Percentiles rank a stretch among this genome's conserved stretches.
phyloP scores from a whole-genome alignment of 495 filamentous ascomycete genomes.

The Elasticomyces elasticus region DNA sequence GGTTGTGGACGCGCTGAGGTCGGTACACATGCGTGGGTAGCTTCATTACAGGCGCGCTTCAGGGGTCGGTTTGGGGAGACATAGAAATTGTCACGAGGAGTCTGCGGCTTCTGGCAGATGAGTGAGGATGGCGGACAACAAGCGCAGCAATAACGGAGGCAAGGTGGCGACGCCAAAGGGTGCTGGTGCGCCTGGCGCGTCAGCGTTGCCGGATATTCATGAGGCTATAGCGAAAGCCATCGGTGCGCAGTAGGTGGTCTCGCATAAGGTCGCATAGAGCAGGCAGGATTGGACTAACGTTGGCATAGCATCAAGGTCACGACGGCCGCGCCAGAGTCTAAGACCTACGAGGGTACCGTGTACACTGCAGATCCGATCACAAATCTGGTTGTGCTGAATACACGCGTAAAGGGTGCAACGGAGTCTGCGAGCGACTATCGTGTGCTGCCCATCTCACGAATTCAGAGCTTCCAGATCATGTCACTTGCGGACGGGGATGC shows the following conservation, averaged over 20 bases:
- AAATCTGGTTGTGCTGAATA: slow-evolving; percentile 55
- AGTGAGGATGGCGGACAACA: slow-evolving; percentile 28
- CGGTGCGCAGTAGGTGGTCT: slow-evolving; percentile 30
- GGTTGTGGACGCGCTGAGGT: not conserved
- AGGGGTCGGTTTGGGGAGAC: not conserved
- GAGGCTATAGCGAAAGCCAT: slow-evolving; percentile 32
- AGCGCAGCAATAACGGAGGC: slow-evolving; percentile 26
- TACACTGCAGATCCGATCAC: slow-evolving; percentile 59
- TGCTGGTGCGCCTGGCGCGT: slow-evolving; percentile 24
- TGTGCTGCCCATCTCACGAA: slow-evolving; percentile 52
- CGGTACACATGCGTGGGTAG: not conserved
- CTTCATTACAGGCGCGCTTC: not conserved
- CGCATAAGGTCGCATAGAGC: not conserved
- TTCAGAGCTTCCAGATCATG: slow-evolving; percentile 49
- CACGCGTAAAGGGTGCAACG: slow-evolving; percentile 30
- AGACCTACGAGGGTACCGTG: slow-evolving; percentile 52
- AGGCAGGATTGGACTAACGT: not conserved
- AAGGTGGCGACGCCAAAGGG: slow-evolving; percentile 34
- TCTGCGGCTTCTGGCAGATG: not conserved
- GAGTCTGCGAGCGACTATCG: slow-evolving; percentile 46
- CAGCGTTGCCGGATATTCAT: slow-evolving; percentile 23
- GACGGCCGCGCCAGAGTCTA: slow-evolving; percentile 41
- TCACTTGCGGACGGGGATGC: slow-evolving; percentile 24
- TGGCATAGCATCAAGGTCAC: slow-evolving; percentile 48
- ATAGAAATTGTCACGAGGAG: not conserved